Conservation (phyloP, 495 filamentous ascomycete species). For the Podospora tetraspora region DNA sequence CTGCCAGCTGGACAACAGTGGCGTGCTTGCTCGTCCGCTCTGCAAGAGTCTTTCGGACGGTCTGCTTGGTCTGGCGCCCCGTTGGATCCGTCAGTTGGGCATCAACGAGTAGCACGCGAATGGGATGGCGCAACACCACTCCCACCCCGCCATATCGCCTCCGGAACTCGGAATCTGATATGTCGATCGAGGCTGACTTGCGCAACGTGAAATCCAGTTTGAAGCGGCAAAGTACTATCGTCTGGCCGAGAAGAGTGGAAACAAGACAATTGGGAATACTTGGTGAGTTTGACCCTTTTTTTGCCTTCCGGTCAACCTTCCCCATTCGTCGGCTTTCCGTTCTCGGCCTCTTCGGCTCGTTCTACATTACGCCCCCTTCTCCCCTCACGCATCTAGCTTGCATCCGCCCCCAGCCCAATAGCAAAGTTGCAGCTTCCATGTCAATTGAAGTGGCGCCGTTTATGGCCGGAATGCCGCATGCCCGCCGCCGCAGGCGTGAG, state of each 20-base stretch:
- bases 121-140: constrained; percentile 17
- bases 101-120: constrained; percentile 33
- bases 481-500: constrained; percentile 16
- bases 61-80: background rate
- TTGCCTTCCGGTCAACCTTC: constrained; percentile 13
- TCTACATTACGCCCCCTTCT: background rate
- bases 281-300: constrained; percentile 60
- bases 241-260: constrained; percentile 80
- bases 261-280: constrained; percentile 86
- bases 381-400: background rate
- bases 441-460: constrained; percentile 8
- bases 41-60: background rate
- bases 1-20: constrained; percentile 16
- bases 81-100: constrained; percentile 29
- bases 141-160: background rate
- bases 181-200: constrained; percentile 39
- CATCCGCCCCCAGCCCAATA: constrained; percentile 4
- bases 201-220: constrained; percentile 50
- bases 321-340: background rate
- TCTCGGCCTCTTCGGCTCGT: constrained; percentile 4
- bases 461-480: constrained; percentile 12
- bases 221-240: constrained; percentile 90
- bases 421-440: background rate
- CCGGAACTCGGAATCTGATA: background rate
- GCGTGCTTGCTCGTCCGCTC: background rate